Evolutionary conservation across 352 stramenopile genomes (phyloP), one percentile per base, ranked within the genome.

Genomic region (Plasmopara halstedii): DNA sequence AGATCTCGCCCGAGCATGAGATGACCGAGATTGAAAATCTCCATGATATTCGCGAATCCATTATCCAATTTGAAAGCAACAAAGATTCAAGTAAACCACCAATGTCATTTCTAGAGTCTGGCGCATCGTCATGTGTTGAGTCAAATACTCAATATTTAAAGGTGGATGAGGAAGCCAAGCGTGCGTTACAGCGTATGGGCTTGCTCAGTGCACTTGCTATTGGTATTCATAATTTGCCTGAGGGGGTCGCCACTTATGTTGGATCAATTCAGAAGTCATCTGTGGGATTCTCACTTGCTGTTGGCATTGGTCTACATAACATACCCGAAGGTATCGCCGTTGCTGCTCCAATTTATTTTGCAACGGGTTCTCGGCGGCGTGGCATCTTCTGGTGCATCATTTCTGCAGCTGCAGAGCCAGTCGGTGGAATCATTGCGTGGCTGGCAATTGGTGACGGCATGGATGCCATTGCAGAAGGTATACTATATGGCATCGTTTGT

Each of bases 251-350:
- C 15, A 98, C 94, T 2, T 98, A 97, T 59, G 88, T 97, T 22
- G 87, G 83, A 0, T 76, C 89, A 0, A 53, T 98, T 9, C 55
- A 94, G 7, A 88, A 97, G 58, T 86, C 90, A 1, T 75, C 60
- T 2, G 84, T 99, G 6, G 95, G 95, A 21, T 56, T 83, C 27
- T 87, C 93, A 4, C 70, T 98, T 7, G 94, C 95, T 6, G 70
- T 98, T 23, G 94, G 87, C 23, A 98, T 99, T 48, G 93, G 82
- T 14, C 82, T 98, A 11, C 95, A 99, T 69, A 99, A 99, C 56
- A 96, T 99, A 43, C 90, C 95, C 0, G 94, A 99, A 50, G 95
- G 95, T 0, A 76, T 98, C 21, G 95, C 88, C 26, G 89, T 98
- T 9, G 85, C 91, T 15, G 75, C 97, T 8, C 93, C 94, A 0